Evolutionary conservation across 306 rosid species (phyloP).

Genomic region (Luffa aegyptiaca): DNA sequence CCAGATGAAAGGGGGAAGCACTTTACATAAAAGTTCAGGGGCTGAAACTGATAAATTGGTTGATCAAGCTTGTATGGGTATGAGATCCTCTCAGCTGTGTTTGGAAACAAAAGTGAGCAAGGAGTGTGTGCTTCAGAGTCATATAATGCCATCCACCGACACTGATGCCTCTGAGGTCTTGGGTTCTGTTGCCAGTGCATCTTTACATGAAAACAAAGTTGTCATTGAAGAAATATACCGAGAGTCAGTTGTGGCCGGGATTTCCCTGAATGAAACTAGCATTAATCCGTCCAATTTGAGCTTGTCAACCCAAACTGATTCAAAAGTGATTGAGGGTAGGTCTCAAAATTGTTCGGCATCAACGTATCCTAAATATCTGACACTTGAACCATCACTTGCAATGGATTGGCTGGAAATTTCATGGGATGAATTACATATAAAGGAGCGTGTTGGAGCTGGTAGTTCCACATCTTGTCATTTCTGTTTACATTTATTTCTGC

Average conservation of each 20-base stretch:
- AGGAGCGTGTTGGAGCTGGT: constrained; percentile 97
- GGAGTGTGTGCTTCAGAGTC: constrained; percentile 28
- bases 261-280: constrained; percentile 27
- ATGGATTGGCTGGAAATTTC: constrained; percentile 99
- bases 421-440: constrained; percentile 81
- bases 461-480: constrained; percentile 18
- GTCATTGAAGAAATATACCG: constrained; percentile 28
- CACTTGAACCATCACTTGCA: constrained; percentile 91
- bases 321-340: constrained; percentile 26
- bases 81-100: constrained; percentile 26
- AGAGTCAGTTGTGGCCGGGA: constrained; percentile 29
- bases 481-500: background rate
- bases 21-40: constrained; percentile 20
- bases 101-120: constrained; percentile 34
- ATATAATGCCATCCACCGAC: constrained; percentile 31
- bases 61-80: constrained; percentile 36
- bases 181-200: constrained; percentile 20
- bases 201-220: constrained; percentile 27
- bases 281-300: constrained; percentile 23
- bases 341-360: constrained; percentile 31
- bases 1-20: constrained; percentile 29
- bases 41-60: constrained; percentile 22
- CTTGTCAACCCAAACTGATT: constrained; percentile 31
- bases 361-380: constrained; percentile 51
- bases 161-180: constrained; percentile 33